Evolutionary conservation across 2,329 filamentous ascomycete genomes (phyloP).

Genomic region (Rhynchosporium agropyri): DNA sequence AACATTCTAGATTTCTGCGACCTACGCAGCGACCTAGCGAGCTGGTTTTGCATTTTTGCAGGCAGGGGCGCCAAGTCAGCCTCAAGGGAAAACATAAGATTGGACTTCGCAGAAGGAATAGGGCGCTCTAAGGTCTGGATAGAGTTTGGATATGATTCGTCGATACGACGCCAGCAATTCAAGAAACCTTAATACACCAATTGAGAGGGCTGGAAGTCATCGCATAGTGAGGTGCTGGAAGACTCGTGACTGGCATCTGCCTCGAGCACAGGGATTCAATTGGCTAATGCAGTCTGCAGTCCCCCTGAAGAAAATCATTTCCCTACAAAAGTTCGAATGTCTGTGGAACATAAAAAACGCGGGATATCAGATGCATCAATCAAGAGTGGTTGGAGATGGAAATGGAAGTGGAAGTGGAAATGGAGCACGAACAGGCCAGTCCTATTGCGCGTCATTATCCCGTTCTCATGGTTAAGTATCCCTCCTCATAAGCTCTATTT

Average conservation of each 20-base stretch:
- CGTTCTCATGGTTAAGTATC: background rate
- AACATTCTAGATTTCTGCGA: background rate
- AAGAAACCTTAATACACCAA: conserved; percentile 14
- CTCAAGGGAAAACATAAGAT: conserved; percentile 33
- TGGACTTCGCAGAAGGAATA: conserved; percentile 33
- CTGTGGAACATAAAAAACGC: conserved; percentile 24
- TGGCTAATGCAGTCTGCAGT: conserved; percentile 23
- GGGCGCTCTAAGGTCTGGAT: conserved; percentile 26
- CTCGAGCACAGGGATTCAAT: conserved; percentile 15
- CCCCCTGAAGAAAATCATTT: conserved; percentile 25
- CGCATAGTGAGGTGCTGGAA: background rate
- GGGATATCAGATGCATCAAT: conserved; percentile 24
- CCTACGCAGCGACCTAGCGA: background rate
- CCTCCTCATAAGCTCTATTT: conserved; percentile 4
- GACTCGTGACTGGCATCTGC: conserved; percentile 25
- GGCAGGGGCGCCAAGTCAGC: conserved; percentile 28
- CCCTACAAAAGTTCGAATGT: conserved; percentile 29
- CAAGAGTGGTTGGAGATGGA: background rate
- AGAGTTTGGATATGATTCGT: conserved; percentile 20
- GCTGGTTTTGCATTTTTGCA: conserved; percentile 18
- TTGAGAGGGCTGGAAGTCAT: conserved; percentile 1
- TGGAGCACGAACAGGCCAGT: conserved; percentile 7
- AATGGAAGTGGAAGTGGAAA: background rate
- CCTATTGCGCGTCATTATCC: conserved; percentile 9
- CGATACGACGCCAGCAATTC: conserved; percentile 13